Evolutionary conservation across 495 filamentous ascomycete species (phyloP), one percentile per base, ranked within the genome.

Genomic region (Xylaria sp.): DNA sequence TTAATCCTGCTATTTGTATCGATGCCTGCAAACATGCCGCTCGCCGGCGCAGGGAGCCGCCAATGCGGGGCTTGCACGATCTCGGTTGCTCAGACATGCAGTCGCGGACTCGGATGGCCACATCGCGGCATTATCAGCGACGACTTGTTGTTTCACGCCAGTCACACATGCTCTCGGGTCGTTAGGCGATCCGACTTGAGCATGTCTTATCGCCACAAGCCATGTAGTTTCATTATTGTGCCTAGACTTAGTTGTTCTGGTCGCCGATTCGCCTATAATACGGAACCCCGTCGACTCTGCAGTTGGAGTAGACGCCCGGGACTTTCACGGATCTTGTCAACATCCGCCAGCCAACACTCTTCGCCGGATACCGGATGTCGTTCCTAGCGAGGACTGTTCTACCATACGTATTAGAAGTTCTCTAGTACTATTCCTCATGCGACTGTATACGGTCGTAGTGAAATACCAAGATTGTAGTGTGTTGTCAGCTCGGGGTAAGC

Each of bases 251-350:
- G 55, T 15, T 46, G n/a, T 64, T 64, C 69, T 71, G 61, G 11
- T 48, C 44, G 26, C 50, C 43, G 50, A 71, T 71, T 71, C 52
- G 61, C 61, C 46, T 50, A 52, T 21, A 59, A 44, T 17, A 58
- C 52, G 37, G 26, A 31, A 41, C n/a, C 19, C 53, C 29, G 66
- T 59, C 40, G 53, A 68, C 66, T 68, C 59, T 52, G 59, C 59
- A 64, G 61, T 70, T 65, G 69, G 61, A 66, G 69, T 59, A 59
- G 40, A 65, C 35, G 19, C 40, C 61, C 69, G 61, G 40, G 69
- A 58, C 37, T 50, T 35, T 33, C 44, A 33, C 58, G 33, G 69
- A 44, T 50, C 61, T 59, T 4, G 59, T 57, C 68, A 66, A 65
- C 29, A 65, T 48, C 59, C 61, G 52, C 35, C 44, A 66, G 40